Base-by-base conservation (phyloP, 1,284 basidiomycete genomes). In the Ustilago crameri region DNA sequence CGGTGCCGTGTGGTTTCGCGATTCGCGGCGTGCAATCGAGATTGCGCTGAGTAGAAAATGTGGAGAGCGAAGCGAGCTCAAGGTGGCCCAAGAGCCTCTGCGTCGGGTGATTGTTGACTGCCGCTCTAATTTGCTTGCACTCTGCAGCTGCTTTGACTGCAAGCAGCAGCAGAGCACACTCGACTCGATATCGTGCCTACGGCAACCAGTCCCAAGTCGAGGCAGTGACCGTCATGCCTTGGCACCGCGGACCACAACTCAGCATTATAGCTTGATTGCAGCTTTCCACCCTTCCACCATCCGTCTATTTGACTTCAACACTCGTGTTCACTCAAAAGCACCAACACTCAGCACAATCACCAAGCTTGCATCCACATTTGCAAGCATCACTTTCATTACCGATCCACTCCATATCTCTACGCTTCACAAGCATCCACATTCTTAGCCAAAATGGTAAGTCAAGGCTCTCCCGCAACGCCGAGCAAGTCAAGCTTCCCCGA, bases 401-500 rank as follows among this genome's bases (percentile, higher is more conserved):
- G 34, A 27, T 4, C 10, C 23, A 22, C 34, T 50, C 27, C 41
- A 41, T 30, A 48, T 45, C 22, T 17, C 26, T 9, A 8, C 27
- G 38, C 35, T 41, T 30, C 15, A 26, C 9, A 12, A 55, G 53
- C 45, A 47, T 17, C 26, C 15, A 35, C 51, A 51, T 46, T 49
- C 27, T 53, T 35, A 43, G 35, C 24, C 47, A 65, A 65, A 42
- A 65, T 65, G 62, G 62, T 65, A 65, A 46, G 62, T 65, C 27
- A 44, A 30, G 24, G 9, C 32, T 43, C 15, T 20, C 26, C 26
- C 10, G 17, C 1, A 23, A 7, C 32, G 10, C 14, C 24, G 35
- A 51, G 15, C 35, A 27, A 38, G 23, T 17, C 8, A n/a, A 22
- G 24, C 26, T 37, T 12, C 38, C 17, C 15, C 15, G 9, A 40